Evolutionary conservation across 495 filamentous ascomycete genomes (phyloP).

Genomic region (Pseudomonodictys pantanalensis): DNA sequence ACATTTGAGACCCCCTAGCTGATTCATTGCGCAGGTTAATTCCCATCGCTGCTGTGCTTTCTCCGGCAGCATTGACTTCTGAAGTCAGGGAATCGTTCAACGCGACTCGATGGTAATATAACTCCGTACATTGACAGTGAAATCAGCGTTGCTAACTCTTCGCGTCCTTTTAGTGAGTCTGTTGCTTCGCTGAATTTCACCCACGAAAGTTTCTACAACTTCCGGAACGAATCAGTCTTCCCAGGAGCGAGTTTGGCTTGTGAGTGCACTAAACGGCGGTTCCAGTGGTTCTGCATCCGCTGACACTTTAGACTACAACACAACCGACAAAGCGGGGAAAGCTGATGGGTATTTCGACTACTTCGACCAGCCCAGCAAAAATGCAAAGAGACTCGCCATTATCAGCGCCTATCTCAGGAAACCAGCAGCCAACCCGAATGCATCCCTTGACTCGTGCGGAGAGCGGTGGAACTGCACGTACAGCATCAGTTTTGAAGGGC

Average conservation of each 20-base stretch:
- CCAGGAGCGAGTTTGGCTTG: conserved; percentile 37
- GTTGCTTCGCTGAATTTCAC: conserved; percentile 40
- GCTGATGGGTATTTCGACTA: conserved; percentile 35
- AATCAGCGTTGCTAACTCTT: not conserved
- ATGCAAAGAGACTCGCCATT: conserved; percentile 31
- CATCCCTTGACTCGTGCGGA: conserved; percentile 24
- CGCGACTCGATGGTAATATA: not conserved
- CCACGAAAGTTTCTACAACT: conserved; percentile 21
- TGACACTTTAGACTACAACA: conserved; percentile 36
- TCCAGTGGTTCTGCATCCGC: no score
- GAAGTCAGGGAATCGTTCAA: conserved; percentile 13
- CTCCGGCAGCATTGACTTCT: conserved; percentile 43
- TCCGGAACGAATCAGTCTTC: conserved; percentile 32
- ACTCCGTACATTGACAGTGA: not conserved
- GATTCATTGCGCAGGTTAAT: conserved; percentile 36
- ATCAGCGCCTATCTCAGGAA: conserved; percentile 31
- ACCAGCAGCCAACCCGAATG: conserved; percentile 21
- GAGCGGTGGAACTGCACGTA: conserved; percentile 43
- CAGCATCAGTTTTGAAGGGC: conserved; percentile 34
- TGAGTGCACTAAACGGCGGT: no score
- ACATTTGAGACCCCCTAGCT: conserved; percentile 2
- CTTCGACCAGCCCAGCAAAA: conserved; percentile 42
- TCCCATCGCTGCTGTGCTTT: conserved; percentile 43
- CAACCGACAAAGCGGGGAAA: conserved; percentile 34
- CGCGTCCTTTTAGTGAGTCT: not conserved